Base-by-base conservation (phyloP, 2,329 filamentous ascomycete genomes). In the Colletotrichum sp. region DNA sequence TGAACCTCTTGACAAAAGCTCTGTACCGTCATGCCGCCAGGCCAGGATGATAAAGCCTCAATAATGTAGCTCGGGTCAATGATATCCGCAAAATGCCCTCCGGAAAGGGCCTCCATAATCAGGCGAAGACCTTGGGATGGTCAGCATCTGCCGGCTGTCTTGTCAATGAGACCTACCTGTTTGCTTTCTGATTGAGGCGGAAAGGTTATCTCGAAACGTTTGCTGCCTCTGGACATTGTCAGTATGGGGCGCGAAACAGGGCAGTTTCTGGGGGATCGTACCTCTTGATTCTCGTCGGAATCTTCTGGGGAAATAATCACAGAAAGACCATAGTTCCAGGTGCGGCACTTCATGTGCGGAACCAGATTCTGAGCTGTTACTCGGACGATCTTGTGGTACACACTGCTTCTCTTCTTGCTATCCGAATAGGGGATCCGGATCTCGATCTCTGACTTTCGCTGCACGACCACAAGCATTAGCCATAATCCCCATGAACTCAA, bases 81-180 rank as follows among this genome's bases (percentile, higher is more conserved):
- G 5, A 63, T n/a, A n/a, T 36, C 16, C 9, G 64, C 74, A 65
- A 76, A 74, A 5, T 64, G 13, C 13, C 70, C 71, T 3, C 44
- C 71, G 5, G 26, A 36, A 13, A 76, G 28, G 15, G 71, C 65
- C 36, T 76, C 65, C 12, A 75, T 79, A 16, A 86, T 59, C 28
- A 83, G 79, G 26, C 82, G 79, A 21, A 84, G 68, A 6, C 79
- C 80, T 81, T 24, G 34, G 7, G 26, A 13, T 21, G 3, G 34
- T 75, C 16, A 71, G 60, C n/a, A 8, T 15, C 9, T 16, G 6
- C 9, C 9, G 4, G 2, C 7, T 15, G 28, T 4, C 3, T 21
- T 7, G 44, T 52, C n/a, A 13, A 21, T 62, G 2, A 18, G 13
- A 21, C 32, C 18, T 15, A 62, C 62, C 71, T 34, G 34, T 32